These are phyloP conservation scores for Celoporthe dispersa DNA, from an alignment of 2,329 filamentous ascomycete species.

Conservation along the genomic window DNA sequence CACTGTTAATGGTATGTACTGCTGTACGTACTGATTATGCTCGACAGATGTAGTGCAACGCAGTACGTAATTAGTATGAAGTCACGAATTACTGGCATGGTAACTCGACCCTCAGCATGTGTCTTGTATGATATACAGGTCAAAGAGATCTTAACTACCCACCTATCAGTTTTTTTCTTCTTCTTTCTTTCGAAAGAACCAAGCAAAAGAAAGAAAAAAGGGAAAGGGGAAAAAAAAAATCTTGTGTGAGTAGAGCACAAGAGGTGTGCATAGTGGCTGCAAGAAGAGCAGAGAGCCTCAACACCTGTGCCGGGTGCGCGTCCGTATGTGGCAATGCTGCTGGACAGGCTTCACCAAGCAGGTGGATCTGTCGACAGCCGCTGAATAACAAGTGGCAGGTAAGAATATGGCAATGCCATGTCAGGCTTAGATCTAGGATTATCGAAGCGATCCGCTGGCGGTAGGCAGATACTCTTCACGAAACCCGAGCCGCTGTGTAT, in stretches of 20 bases:
- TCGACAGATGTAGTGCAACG: background rate
- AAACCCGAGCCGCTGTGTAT: slow-evolving; percentile 9
- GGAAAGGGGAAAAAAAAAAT: too few species aligned
- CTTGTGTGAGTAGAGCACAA: too few species aligned
- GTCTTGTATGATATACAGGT: too few species aligned
- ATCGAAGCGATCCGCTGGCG: background rate
- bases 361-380: background rate
- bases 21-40: background rate
- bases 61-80: too few species aligned
- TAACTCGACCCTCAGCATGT: too few species aligned
- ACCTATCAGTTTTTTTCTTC: too few species aligned
- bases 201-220: too few species aligned
- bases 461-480: background rate
- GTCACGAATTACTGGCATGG: too few species aligned
- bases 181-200: too few species aligned
- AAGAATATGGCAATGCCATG: too few species aligned
- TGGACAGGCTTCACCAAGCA: background rate
- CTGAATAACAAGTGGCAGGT: too few species aligned
- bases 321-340: background rate
- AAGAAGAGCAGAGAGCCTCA: background rate
- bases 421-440: background rate
- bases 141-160: too few species aligned
- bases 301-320: background rate
- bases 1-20: background rate
- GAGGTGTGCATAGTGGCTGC: background rate